phyloP scores from a whole-genome alignment of 139 green algal genomes.

The Volvox reticuliferus region DNA sequence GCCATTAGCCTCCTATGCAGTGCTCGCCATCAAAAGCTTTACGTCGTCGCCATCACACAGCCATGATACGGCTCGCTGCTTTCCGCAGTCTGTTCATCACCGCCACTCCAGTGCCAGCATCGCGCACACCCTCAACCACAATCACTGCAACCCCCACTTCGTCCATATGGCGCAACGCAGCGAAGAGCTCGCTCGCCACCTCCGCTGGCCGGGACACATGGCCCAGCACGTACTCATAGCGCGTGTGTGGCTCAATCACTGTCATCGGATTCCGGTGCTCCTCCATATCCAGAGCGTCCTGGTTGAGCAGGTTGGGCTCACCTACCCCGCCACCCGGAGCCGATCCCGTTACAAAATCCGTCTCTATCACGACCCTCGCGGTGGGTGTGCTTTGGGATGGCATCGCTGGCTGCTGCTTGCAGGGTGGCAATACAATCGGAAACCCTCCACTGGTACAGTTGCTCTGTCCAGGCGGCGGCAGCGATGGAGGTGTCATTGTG shows the following conservation, averaged over 20 bases:
- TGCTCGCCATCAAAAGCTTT: too few species aligned
- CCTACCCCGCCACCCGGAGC: too few species aligned
- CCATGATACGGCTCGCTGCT: constrained; percentile 56
- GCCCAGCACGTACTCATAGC: constrained; percentile 51
- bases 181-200: constrained; percentile 65
- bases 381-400: too few species aligned
- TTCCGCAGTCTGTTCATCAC: constrained; percentile 76
- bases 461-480: neutral
- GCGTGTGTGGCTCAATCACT: neutral
- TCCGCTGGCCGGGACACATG: constrained; percentile 24
- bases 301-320: too few species aligned
- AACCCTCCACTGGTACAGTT: neutral
- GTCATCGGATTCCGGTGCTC: too few species aligned
- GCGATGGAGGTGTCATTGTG: too few species aligned
- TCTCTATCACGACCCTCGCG: too few species aligned
- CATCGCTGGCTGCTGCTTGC: too few species aligned
- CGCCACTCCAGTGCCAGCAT: constrained; percentile 55
- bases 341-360: too few species aligned
- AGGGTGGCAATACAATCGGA: too few species aligned
- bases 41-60: constrained; percentile 7
- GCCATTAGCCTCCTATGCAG: too few species aligned
- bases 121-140: constrained; percentile 60
- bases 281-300: too few species aligned
- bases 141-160: constrained; percentile 42
- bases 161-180: constrained; percentile 55